Base-by-base conservation (phyloP, 2,329 filamentous ascomycete genomes). In the Aspergillus awamori region DNA sequence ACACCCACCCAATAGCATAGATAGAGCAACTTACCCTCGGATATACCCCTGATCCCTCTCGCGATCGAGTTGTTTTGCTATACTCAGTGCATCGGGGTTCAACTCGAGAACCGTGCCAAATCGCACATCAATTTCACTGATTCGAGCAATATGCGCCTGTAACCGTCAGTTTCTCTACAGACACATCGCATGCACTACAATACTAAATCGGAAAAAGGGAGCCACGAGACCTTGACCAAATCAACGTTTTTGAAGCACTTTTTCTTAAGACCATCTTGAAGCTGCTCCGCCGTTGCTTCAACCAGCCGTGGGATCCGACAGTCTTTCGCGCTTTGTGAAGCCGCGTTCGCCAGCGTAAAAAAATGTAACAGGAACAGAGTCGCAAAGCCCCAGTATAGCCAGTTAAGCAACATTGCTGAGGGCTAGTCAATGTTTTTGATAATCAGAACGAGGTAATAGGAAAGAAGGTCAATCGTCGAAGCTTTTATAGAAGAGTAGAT, bases 181-280 rank as follows among this genome's bases (percentile, higher is more conserved):
- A 7, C 8, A 26, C 26, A 26, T 7, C 20, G 41, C 2, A 15
- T 17, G 3, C 4, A 26, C 4, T 5, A 26, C 6, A 26, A 26
- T 26, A 8, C n/a, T 20, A 45, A 30, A 38, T 38, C n/a, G 6
- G 41, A 13, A 5, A 7, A 2, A 28, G 53, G 33, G 15, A 13
- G 24, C 10, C n/a, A 65, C 64, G 2, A 11, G 15, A 77, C 77
- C 61, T 73, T 77, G 48, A 86, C 84, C 17, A 88, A 73, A 59
- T 87, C 82, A n/a, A 83, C 80, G 66, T 83, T 86, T 1, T 80
- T 84, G 63, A 84, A 87, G n/a, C 78, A 73, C 2, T 79, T 79
- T 17, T 72, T 72, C 48, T 81, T 76, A 8, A 87, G 72, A 2
- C 84, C 85, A 43, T 71, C 67, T 26, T 77, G 72, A 22, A 87